Evolutionary conservation across 192 early-diverging fungal species (phyloP).

Genomic region (Gonapodya prolifera): DNA sequence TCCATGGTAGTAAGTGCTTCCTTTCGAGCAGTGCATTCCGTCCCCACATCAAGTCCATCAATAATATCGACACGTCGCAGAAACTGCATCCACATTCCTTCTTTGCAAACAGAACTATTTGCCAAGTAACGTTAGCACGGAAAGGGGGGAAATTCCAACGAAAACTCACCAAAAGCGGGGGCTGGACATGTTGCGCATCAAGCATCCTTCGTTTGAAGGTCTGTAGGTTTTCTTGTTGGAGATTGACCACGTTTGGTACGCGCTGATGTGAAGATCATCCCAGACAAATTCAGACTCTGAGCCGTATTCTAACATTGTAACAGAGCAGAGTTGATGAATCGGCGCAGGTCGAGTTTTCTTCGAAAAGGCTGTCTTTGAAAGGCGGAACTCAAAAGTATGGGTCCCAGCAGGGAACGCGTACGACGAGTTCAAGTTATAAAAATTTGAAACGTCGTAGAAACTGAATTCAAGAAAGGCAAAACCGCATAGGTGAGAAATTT

Average conservation of each 20-base stretch:
- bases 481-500: no score
- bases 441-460: neutral
- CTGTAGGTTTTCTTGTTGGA: slow-evolving; percentile 30
- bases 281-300: slow-evolving; percentile 25
- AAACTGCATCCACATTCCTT: slow-evolving; percentile 41
- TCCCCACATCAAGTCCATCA: slow-evolving; percentile 27
- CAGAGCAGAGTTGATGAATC: slow-evolving; percentile 45
- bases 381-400: neutral
- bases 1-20: neutral
- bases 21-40: slow-evolving; percentile 6
- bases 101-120: slow-evolving; percentile 28
- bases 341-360: slow-evolving; percentile 12
- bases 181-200: slow-evolving; percentile 48
- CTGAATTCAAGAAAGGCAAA: neutral
- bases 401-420: no score
- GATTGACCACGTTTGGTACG: slow-evolving; percentile 34
- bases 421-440: neutral
- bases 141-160: neutral
- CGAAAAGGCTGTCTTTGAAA: neutral
- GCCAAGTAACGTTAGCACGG: neutral
- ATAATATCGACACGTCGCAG: slow-evolving; percentile 30
- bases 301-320: slow-evolving; percentile 39
- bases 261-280: slow-evolving; percentile 26
- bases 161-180: slow-evolving; percentile 25
- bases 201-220: slow-evolving; percentile 39